phyloP scores from a whole-genome alignment of 2,329 filamentous ascomycete genomes.

The Sporothrix mexicana region DNA sequence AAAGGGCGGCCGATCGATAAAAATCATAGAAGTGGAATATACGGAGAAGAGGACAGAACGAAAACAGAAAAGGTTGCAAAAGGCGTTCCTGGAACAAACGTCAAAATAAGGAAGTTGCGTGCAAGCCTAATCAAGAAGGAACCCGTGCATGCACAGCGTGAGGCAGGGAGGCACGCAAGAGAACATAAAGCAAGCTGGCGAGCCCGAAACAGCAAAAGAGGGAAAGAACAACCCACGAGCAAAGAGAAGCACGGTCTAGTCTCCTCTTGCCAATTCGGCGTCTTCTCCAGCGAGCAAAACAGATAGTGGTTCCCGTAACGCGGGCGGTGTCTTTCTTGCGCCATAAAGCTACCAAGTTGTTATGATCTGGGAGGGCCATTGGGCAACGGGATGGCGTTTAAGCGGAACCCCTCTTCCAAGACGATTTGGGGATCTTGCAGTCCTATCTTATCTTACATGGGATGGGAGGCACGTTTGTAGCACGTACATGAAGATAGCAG shows the following conservation, averaged over 20 bases:
- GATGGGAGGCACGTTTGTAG: constrained; percentile 8
- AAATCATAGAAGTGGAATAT: not conserved
- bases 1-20: not conserved
- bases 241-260: not conserved
- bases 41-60: not conserved
- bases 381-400: not conserved
- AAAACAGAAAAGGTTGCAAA: not conserved
- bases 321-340: not conserved
- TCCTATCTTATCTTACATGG: not conserved
- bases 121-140: not conserved
- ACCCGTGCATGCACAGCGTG: not conserved
- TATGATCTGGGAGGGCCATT: not conserved
- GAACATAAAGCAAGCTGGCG: not conserved
- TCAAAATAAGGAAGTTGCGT: not conserved
- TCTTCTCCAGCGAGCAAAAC: not conserved
- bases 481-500: not conserved
- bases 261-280: not conserved
- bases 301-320: not conserved
- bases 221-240: not conserved
- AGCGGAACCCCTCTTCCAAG: not conserved
- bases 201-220: not conserved
- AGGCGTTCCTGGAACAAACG: not conserved
- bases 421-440: not conserved
- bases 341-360: not conserved
- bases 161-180: not conserved